These are phyloP conservation scores for Trypanosoma melophagium DNA, from an alignment of 208 protist genomes.

Conservation along the genomic window DNA sequence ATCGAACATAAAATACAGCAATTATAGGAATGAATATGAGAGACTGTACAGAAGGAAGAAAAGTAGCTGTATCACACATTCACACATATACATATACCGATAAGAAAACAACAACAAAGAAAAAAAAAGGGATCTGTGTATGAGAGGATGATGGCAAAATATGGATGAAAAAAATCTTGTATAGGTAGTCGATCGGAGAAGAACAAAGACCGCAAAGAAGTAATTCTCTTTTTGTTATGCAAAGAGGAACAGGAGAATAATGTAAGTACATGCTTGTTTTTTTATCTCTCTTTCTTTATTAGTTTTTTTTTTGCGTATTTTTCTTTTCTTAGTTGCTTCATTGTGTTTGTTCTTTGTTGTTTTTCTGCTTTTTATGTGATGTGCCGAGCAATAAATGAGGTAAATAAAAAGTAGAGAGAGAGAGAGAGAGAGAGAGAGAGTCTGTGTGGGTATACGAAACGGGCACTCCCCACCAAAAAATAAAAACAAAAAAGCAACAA, in stretches of 20 bases:
- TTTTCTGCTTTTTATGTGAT: slow-evolving; percentile 21
- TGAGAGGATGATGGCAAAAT: background rate
- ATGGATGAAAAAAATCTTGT: background rate
- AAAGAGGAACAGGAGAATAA: background rate
- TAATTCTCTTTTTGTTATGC: no score
- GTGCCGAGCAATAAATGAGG: background rate
- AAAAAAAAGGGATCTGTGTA: background rate
- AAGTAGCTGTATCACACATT: no score
- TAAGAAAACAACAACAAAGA: background rate
- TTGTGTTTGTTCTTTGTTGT: slow-evolving; percentile 18
- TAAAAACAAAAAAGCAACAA: slow-evolving; percentile 1
- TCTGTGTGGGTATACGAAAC: background rate
- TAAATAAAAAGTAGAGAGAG: background rate
- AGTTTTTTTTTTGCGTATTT: slow-evolving; percentile 3
- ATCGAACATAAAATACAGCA: no score
- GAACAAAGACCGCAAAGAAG: slow-evolving; percentile 7
- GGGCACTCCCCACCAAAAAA: background rate
- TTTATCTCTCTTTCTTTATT: slow-evolving; percentile 11
- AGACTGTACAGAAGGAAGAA: no score
- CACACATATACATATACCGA: background rate
- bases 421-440: background rate
- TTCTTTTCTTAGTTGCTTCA: background rate
- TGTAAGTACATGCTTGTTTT: background rate
- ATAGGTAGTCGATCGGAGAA: slow-evolving; percentile 4
- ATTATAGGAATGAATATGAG: no score